Evolutionary conservation across 2,329 filamentous ascomycete species (phyloP).

Genomic region (Nemania diffusa): DNA sequence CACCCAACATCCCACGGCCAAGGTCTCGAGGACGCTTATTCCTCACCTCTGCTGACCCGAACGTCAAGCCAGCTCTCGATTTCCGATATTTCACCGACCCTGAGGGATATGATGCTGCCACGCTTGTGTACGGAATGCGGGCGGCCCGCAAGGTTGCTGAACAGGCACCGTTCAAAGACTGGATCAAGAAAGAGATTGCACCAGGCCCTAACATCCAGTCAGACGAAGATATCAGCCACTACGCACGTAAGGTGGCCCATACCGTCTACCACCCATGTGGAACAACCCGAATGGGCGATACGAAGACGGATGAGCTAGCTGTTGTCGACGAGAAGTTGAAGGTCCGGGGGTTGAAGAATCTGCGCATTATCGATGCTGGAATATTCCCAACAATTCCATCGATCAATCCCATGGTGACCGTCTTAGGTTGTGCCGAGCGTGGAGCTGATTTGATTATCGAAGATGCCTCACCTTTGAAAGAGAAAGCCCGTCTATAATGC

Average conservation of each 20-base stretch:
- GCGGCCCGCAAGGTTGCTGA: constrained; percentile 81
- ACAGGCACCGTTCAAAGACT: constrained; percentile 80
- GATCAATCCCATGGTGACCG: constrained; percentile 92
- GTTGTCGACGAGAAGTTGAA: constrained; percentile 83
- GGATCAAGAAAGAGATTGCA: constrained; percentile 84
- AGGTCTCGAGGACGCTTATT: constrained; percentile 81
- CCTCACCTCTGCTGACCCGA: constrained; percentile 78
- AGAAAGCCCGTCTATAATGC: constrained; percentile 48
- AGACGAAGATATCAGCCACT: constrained; percentile 84
- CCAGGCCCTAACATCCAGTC: constrained; percentile 78
- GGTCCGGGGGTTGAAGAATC: constrained; percentile 75
- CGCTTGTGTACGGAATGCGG: constrained; percentile 79
- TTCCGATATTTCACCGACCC: constrained; percentile 91
- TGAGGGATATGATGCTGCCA: constrained; percentile 85
- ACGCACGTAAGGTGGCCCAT: constrained; percentile 82
- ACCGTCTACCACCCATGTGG: constrained; percentile 92
- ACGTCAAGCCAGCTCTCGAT: constrained; percentile 83
- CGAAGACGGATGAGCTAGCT: constrained; percentile 73
- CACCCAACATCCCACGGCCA: constrained; percentile 87
- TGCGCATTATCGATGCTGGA: constrained; percentile 86
- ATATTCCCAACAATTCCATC: constrained; percentile 88
- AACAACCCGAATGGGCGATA: constrained; percentile 89
- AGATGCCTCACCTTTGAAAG: constrained; percentile 63
- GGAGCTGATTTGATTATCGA: constrained; percentile 84
- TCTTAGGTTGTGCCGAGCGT: constrained; percentile 83